Conservation (phyloP, 345 rosid genomes). For the Citrus sp. region DNA sequence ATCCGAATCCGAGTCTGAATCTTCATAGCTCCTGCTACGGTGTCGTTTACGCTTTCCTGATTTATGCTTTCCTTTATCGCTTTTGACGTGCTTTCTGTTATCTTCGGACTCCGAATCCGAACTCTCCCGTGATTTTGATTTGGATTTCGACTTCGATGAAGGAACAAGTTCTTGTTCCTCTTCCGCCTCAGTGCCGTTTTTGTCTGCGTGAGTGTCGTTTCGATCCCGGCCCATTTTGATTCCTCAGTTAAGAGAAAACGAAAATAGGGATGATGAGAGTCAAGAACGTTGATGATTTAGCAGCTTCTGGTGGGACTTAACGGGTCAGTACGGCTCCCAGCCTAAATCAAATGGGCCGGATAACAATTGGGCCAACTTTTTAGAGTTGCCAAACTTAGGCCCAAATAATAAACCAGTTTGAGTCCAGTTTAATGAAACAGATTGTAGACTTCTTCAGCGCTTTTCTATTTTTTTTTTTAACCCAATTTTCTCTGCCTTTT, state of each 20-base stretch:
- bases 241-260: neutral
- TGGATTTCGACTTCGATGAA: constrained; percentile 14
- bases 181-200: neutral
- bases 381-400: too few relatives aligned
- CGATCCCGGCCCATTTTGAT: constrained; percentile 30
- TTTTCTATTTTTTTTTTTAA: too few relatives aligned
- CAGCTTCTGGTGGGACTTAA: neutral
- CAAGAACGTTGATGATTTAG: neutral
- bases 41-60: constrained; percentile 30
- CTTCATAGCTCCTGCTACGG: constrained; percentile 25
- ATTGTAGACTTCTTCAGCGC: too few relatives aligned
- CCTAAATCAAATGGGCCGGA: neutral
- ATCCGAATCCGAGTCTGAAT: constrained; percentile 42
- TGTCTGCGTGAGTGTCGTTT: constrained; percentile 13
- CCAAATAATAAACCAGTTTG: too few relatives aligned
- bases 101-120: constrained; percentile 24
- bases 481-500: too few relatives aligned
- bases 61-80: constrained; percentile 23
- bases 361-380: too few relatives aligned
- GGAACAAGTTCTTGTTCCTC: neutral
- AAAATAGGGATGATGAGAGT: neutral
- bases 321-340: neutral
- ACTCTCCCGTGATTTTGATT: constrained; percentile 23
- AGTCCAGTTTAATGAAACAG: too few relatives aligned
- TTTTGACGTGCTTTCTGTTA: constrained; percentile 31